Conservation (phyloP, 345 rosid genomes). For the Camelina neglecta region DNA sequence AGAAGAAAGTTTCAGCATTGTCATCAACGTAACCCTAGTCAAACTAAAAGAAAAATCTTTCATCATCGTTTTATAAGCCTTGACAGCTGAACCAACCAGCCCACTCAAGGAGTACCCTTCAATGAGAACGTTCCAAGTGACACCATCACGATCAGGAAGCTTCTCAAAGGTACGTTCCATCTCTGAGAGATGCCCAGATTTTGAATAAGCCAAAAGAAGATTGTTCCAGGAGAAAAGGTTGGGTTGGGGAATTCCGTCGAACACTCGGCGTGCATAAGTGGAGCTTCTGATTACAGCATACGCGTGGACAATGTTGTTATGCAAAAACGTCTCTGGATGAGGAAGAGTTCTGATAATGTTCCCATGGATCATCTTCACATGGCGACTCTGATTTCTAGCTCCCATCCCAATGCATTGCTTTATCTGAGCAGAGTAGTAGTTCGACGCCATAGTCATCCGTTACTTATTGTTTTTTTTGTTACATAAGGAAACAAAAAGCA, state of each 20-base stretch:
- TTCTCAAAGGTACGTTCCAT: slow-evolving; percentile 56
- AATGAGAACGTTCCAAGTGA: slow-evolving; percentile 84
- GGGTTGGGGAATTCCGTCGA: slow-evolving; percentile 51
- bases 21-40: slow-evolving; percentile 75
- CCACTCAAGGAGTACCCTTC: slow-evolving; percentile 67
- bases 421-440: slow-evolving; percentile 57
- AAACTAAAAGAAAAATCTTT: slow-evolving; percentile 55
- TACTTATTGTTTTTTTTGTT: no score
- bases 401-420: slow-evolving; percentile 59
- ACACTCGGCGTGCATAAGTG: slow-evolving; percentile 66
- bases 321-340: slow-evolving; percentile 59
- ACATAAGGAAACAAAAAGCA: no score
- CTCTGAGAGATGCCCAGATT: slow-evolving; percentile 59
- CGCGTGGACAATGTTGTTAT: slow-evolving; percentile 54
- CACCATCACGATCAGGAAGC: slow-evolving; percentile 72
- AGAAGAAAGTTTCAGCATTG: slow-evolving; percentile 69
- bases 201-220: slow-evolving; percentile 77
- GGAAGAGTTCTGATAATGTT: slow-evolving; percentile 54
- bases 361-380: slow-evolving; percentile 66
- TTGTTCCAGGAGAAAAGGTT: slow-evolving; percentile 79
- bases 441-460: slow-evolving; percentile 39
- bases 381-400: slow-evolving; percentile 45
- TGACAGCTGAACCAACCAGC: slow-evolving; percentile 54
- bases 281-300: slow-evolving; percentile 53
- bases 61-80: slow-evolving; percentile 69